These are phyloP conservation scores for Rhizoctonia solani DNA, from an alignment of 1,284 basidiomycete species.

Conservation along the genomic window DNA sequence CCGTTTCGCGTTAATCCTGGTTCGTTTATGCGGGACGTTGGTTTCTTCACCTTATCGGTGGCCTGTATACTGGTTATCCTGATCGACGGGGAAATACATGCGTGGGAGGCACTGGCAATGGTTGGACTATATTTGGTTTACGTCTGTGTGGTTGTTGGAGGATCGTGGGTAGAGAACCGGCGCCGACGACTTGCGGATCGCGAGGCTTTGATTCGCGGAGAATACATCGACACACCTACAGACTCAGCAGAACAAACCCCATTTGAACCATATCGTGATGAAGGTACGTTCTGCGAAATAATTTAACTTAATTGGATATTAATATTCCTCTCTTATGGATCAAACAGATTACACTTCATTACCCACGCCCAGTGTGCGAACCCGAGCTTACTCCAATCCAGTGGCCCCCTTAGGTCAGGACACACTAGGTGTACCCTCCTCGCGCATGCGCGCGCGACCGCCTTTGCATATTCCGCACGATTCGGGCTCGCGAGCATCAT, in stretches of 20 bases:
- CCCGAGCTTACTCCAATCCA: conserved; percentile 45
- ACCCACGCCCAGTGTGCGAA: conserved; percentile 42
- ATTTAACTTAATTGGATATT: not conserved
- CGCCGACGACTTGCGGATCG: conserved; percentile 52
- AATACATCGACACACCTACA: conserved; percentile 59
- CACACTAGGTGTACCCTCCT: not conserved
- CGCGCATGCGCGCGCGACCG: conserved; percentile 39
- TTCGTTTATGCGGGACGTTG: conserved; percentile 90
- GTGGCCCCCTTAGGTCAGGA: conserved; percentile 5
- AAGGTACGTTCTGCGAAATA: conserved; percentile 39
- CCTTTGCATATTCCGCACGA: conserved; percentile 45
- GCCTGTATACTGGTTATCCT: conserved; percentile 74
- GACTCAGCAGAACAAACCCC: conserved; percentile 30
- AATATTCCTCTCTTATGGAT: not conserved
- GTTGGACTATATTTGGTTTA: conserved; percentile 80
- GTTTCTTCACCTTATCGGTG: conserved; percentile 88
- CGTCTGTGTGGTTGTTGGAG: conserved; percentile 74
- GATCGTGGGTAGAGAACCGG: conserved; percentile 75
- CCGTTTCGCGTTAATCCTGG: conserved; percentile 83
- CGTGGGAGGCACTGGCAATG: conserved; percentile 76
- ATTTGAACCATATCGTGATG: conserved; percentile 46
- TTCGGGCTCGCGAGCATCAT: conserved; percentile 6
- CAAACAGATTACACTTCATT: conserved; percentile 10
- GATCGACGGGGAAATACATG: conserved; percentile 73
- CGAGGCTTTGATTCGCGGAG: conserved; percentile 61